phyloP scores from a whole-genome alignment of 169 alveolate genomes.

The Cryptosporidium canis region DNA sequence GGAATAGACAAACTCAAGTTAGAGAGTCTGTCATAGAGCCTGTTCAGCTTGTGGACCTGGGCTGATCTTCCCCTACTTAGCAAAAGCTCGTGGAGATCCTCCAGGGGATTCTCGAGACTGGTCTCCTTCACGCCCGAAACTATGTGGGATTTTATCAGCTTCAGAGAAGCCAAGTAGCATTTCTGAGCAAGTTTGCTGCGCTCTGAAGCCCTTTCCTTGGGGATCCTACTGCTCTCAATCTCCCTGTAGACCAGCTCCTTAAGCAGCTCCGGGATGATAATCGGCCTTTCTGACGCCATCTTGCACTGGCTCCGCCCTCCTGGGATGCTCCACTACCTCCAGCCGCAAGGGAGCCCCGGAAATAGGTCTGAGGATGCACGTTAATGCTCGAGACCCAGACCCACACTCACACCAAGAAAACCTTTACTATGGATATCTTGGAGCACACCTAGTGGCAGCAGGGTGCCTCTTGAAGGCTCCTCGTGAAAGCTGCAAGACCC shows the following conservation, averaged over 20 bases:
- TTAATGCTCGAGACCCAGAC: too few relatives aligned
- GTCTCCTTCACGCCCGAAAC: constrained; percentile 49
- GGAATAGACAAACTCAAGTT: constrained; percentile 31
- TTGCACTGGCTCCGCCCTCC: not conserved
- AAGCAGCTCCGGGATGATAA: constrained; percentile 51
- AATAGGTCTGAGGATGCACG: too few relatives aligned
- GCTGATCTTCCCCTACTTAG: constrained; percentile 22
- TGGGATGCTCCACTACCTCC: not conserved
- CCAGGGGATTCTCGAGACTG: constrained; percentile 21
- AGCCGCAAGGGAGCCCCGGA: too few relatives aligned
- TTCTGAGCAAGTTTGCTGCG: constrained; percentile 23
- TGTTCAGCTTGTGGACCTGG: constrained; percentile 35
- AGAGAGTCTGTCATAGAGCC: constrained; percentile 24
- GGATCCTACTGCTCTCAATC: not conserved
- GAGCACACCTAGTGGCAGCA: too few relatives aligned
- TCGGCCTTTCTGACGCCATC: constrained; percentile 19
- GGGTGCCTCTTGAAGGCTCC: too few relatives aligned
- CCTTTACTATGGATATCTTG: too few relatives aligned
- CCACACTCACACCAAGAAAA: too few relatives aligned
- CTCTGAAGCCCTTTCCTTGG: not conserved
- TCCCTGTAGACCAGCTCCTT: constrained; percentile 53
- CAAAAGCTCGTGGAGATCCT: constrained; percentile 45
- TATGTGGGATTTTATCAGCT: constrained; percentile 41
- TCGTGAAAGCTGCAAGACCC: too few relatives aligned
- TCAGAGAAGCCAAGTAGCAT: constrained; percentile 38